phyloP scores from a whole-genome alignment of 768 basidiomycete species.

The Auriscalpium vulgare region DNA sequence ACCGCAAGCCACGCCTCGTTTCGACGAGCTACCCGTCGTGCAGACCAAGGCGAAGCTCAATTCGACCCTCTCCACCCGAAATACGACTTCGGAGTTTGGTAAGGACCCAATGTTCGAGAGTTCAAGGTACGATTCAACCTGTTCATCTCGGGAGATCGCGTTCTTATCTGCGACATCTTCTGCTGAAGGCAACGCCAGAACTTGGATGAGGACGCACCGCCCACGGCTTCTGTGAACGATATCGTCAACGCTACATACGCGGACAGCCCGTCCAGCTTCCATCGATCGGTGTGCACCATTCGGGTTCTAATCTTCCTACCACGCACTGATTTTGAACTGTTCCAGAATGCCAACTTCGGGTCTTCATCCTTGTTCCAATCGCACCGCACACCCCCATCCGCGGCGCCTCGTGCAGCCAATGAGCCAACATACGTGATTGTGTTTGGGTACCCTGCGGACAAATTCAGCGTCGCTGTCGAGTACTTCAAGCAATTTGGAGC shows the following conservation, averaged over 20 bases:
- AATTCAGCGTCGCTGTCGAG: constrained; percentile 61
- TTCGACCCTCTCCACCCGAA: constrained; percentile 56
- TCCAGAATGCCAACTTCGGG: constrained; percentile 35
- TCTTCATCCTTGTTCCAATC: constrained; percentile 25
- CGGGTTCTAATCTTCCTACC: constrained; percentile 2
- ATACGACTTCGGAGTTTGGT: constrained; percentile 65
- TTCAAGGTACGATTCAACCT: constrained; percentile 36
- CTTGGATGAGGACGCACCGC: constrained; percentile 62
- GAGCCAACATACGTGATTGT: constrained; percentile 62
- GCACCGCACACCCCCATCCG: constrained; percentile 13
- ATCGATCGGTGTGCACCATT: constrained; percentile 32
- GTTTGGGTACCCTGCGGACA: constrained; percentile 84
- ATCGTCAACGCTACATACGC: constrained; percentile 51
- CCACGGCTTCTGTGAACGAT: constrained; percentile 67
- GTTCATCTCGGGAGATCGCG: not conserved
- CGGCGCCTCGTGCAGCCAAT: constrained; percentile 14
- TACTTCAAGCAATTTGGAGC: constrained; percentile 71
- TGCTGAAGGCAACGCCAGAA: constrained; percentile 7
- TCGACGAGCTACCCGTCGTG: constrained; percentile 68
- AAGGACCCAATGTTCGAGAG: constrained; percentile 83
- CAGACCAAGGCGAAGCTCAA: constrained; percentile 79
- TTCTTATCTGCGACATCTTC: not conserved
- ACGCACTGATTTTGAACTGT: not conserved
- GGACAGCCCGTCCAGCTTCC: constrained; percentile 35
- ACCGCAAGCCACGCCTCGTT: constrained; percentile 51